Percentiles rank a stretch among this genome's conserved stretches.
Conservation (phyloP, 2,329 filamentous ascomycete species). For the Orbilia quercus region DNA sequence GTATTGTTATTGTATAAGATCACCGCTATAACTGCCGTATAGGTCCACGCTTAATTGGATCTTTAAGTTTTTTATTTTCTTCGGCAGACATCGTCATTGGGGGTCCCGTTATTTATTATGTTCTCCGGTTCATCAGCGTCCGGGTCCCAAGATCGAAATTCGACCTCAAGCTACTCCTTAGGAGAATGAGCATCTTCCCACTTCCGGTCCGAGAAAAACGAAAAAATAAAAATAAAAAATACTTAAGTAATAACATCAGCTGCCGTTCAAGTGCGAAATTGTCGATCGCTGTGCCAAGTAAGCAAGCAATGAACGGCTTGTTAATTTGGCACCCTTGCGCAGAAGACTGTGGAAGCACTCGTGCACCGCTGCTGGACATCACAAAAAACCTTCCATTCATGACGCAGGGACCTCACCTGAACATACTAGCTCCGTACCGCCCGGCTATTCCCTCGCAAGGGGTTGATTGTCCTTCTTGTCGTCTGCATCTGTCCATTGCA, state of each 20-base stretch:
- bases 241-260: background rate
- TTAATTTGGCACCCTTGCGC: conserved; percentile 47
- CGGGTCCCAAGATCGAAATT: background rate
- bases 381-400: conserved; percentile 47
- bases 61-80: conserved; percentile 18
- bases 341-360: conserved; percentile 45
- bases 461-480: conserved; percentile 2
- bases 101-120: too few relatives aligned
- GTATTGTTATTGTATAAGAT: conserved; percentile 48
- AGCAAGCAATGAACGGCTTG: conserved; percentile 33
- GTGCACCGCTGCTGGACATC: conserved; percentile 16
- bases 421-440: conserved; percentile 16
- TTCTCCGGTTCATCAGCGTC: background rate
- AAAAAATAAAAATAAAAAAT: background rate
- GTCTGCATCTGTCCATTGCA: conserved; percentile 13
- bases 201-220: background rate
- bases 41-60: conserved; percentile 23
- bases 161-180: background rate
- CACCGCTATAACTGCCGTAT: conserved; percentile 37
- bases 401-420: conserved; percentile 53
- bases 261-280: conserved; percentile 1
- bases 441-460: conserved; percentile 22
- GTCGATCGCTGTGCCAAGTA: conserved; percentile 39
- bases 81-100: conserved; percentile 11
- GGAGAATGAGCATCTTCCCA: background rate